Conservation (phyloP, 2,329 filamentous ascomycete genomes). For the Fusarium anguioides region DNA sequence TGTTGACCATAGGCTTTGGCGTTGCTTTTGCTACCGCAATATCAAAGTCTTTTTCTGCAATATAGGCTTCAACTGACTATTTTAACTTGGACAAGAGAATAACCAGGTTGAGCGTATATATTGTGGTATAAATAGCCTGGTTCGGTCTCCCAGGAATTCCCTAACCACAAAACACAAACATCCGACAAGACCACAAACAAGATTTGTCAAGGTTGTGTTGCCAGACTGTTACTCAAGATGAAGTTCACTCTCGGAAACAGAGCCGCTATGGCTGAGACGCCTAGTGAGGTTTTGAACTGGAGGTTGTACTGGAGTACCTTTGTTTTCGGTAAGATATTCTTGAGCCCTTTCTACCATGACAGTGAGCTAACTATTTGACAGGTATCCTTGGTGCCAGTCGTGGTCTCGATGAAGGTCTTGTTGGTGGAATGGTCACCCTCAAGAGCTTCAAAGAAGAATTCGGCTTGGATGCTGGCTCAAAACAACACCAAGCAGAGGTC, state of each 20-base stretch:
- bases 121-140: no score
- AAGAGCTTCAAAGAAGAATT: constrained; percentile 67
- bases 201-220: no score
- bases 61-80: no score
- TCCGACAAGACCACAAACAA: no score
- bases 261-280: constrained; percentile 26
- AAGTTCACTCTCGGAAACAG: constrained; percentile 25
- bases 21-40: no score
- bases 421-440: constrained; percentile 70
- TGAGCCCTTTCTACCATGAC: fast-evolving
- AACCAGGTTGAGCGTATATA: no score
- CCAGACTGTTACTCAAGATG: background rate
- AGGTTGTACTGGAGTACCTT: constrained; percentile 26
- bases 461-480: constrained; percentile 59
- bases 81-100: no score
- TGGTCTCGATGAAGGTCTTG: constrained; percentile 64
- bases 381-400: constrained; percentile 22
- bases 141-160: no score
- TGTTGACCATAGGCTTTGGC: no score
- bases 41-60: no score
- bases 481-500: constrained; percentile 66
- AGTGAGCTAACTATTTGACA: background rate
- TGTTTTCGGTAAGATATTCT: constrained; percentile 1
- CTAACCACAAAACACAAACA: no score
- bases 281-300: constrained; percentile 23